Evolutionary conservation across 1,139 yeast species (phyloP).

Genomic region (Pichia sp.): DNA sequence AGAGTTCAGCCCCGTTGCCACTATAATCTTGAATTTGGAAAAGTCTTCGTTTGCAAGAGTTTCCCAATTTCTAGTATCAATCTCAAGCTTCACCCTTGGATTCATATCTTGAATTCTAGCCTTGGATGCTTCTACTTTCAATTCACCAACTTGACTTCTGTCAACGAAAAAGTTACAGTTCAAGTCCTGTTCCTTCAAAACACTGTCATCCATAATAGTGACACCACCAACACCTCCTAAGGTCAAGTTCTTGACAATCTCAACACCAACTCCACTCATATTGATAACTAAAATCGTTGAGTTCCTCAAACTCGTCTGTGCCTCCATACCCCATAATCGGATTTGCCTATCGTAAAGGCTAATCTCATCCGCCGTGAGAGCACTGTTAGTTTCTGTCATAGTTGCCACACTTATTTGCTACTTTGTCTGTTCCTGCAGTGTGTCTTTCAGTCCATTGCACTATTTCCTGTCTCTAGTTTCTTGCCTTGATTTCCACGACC

Average conservation of each 20-base stretch:
- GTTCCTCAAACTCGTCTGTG: constrained; percentile 73
- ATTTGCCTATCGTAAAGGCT: constrained; percentile 94
- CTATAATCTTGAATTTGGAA: constrained; percentile 58
- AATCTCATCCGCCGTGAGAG: constrained; percentile 53
- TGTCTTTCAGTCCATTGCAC: not conserved
- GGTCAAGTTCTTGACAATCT: constrained; percentile 80
- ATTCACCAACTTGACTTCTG: constrained; percentile 45
- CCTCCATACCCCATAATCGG: constrained; percentile 93
- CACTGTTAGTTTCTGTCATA: constrained; percentile 1
- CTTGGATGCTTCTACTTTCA: constrained; percentile 49
- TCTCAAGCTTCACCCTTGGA: constrained; percentile 56
- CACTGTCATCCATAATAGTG: constrained; percentile 57
- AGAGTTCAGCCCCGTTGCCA: constrained; percentile 61
- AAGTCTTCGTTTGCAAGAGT: constrained; percentile 35
- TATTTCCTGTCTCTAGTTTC: not conserved
- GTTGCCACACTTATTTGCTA: not conserved
- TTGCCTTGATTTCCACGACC: too few relatives aligned
- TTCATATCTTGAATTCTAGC: constrained; percentile 63
- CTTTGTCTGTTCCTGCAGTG: too few relatives aligned
- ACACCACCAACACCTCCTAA: constrained; percentile 83
- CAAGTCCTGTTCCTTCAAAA: constrained; percentile 55
- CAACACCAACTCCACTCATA: constrained; percentile 82
- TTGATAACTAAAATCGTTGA: constrained; percentile 76
- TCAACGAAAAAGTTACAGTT: constrained; percentile 76
- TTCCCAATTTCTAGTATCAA: constrained; percentile 30